A percentile compares a stretch with the other conserved stretches of the same genome.
Conservation (phyloP, 805 yeast genomes). For the Kockiozyma suomiensis region DNA sequence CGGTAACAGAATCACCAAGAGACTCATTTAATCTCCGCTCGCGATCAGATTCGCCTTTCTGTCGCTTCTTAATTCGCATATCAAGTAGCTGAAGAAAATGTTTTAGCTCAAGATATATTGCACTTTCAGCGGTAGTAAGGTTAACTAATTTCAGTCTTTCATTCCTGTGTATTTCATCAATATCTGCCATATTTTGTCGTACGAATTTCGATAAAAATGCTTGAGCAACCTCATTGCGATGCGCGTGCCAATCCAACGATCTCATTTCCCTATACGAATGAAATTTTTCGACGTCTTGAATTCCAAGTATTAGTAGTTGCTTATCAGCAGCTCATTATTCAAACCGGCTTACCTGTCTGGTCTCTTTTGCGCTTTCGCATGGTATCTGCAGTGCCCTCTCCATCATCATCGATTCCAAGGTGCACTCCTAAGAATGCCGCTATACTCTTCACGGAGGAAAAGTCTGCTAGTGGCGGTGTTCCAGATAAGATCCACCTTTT, state of each 20-base stretch:
- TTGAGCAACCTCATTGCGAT: constrained; percentile 13
- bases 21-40: constrained; percentile 11
- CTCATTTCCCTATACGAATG: constrained; percentile 18
- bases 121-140: constrained; percentile 13
- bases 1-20: constrained; percentile 6
- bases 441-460: constrained; percentile 15
- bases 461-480: constrained; percentile 17
- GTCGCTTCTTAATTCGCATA: constrained; percentile 8
- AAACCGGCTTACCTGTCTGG: constrained; percentile 16
- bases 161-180: constrained; percentile 8
- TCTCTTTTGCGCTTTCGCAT: constrained; percentile 12
- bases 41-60: constrained; percentile 7
- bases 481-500: constrained; percentile 18
- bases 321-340: background rate
- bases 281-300: constrained; percentile 13
- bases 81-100: constrained; percentile 11
- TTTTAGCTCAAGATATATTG: constrained; percentile 19
- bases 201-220: constrained; percentile 8
- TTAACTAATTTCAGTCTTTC: constrained; percentile 1
- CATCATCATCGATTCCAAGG: constrained; percentile 19
- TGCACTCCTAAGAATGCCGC: constrained; percentile 16
- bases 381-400: constrained; percentile 5
- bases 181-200: constrained; percentile 18
- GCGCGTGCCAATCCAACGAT: constrained; percentile 17
- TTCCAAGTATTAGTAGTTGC: background rate